A percentile compares a stretch with the other conserved stretches of the same genome.
phyloP scores from a whole-genome alignment of 73 alveolate species.

The Paramecium biaurelia region DNA sequence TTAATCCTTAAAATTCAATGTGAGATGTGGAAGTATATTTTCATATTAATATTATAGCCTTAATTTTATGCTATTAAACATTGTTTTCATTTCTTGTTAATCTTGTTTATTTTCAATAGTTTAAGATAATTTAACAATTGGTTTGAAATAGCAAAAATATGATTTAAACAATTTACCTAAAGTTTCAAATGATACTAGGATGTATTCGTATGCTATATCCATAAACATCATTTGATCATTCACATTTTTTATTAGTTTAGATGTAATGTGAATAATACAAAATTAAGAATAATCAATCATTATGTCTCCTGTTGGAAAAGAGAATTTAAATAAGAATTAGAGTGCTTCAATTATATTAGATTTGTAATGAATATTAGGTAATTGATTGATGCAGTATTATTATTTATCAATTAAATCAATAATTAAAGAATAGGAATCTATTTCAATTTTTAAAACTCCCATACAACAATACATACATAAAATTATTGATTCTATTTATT shows the following conservation, averaged over 20 bases:
- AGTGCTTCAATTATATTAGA: neutral
- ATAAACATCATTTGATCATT: neutral
- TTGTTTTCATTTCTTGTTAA: neutral
- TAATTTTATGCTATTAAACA: neutral
- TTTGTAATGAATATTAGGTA: neutral
- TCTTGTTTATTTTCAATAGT: neutral
- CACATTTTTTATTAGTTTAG: neutral
- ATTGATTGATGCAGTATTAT: neutral
- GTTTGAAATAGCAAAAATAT: neutral
- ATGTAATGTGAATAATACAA: neutral
- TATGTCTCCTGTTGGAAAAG: neutral
- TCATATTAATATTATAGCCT: neutral
- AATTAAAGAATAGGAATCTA: neutral
- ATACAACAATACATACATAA: neutral
- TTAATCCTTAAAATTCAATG: neutral
- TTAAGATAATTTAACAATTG: neutral
- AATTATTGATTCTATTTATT: neutral
- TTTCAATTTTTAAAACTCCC: neutral
- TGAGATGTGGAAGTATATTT: neutral
- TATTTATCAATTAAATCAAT: neutral
- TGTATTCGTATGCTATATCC: neutral
- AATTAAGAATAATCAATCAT: neutral
- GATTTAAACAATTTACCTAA: neutral
- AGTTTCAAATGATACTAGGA: neutral
- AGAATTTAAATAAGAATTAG: neutral